Conservation (phyloP, 169 alveolate species). For the Amoebophrya sp. region DNA sequence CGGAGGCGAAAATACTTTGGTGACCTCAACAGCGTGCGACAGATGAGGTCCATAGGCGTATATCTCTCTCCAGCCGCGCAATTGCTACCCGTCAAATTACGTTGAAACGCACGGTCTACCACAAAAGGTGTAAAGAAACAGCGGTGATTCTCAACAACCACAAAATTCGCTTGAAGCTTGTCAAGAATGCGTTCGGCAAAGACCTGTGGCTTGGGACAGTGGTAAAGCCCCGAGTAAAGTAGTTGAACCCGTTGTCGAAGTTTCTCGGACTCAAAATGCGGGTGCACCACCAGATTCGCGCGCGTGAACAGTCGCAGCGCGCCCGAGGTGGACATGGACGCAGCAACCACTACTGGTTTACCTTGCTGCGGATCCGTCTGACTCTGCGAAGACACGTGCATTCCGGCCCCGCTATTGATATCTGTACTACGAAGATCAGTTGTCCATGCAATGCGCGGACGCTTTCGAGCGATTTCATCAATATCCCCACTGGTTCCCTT, state of each 20-base stretch:
- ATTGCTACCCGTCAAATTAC: not conserved
- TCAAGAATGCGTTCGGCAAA: not conserved
- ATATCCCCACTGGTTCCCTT: too few species aligned
- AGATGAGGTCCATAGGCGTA: not conserved
- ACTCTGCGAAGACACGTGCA: too few species aligned
- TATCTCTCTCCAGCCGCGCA: not conserved
- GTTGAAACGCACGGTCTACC: not conserved
- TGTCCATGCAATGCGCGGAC: too few species aligned
- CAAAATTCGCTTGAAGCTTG: not conserved
- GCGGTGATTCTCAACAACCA: not conserved
- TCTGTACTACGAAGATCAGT: too few species aligned
- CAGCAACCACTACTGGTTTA: too few species aligned
- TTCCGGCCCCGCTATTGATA: too few species aligned
- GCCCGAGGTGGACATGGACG: not conserved
- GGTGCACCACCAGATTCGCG: not conserved
- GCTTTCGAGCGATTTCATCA: too few species aligned
- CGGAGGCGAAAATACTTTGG: not conserved
- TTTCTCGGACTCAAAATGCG: not conserved
- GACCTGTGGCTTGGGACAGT: not conserved
- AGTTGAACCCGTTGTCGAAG: not conserved
- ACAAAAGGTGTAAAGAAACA: not conserved
- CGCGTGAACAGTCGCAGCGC: not conserved
- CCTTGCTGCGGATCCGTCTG: too few species aligned
- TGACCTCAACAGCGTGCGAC: not conserved
- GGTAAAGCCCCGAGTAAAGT: not conserved